Evolutionary conservation across 2,329 filamentous ascomycete genomes (phyloP), one percentile per base, ranked within the genome.

Genomic region (Epichloe baconii): DNA sequence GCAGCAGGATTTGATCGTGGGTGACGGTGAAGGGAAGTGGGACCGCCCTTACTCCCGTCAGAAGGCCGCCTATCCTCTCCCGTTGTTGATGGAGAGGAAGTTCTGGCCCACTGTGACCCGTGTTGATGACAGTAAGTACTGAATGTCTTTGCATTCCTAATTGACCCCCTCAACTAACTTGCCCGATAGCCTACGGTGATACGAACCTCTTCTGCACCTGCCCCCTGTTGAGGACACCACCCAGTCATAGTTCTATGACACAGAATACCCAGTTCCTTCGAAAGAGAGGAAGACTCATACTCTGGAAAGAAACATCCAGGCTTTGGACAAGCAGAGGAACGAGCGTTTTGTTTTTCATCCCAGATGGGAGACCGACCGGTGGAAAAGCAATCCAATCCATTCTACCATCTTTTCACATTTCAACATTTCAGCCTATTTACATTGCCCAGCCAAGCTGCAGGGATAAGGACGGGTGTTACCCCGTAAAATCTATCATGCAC

Each of bases 171-270:
- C 2, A 26, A 38, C 53, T 55, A 48, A 58, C 44, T 31, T 21
- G n/a, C 3, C 40, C 48, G 41, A 35, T 59, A 91, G 87, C 87
- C 12, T 95, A 88, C 62, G 90, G 90, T 53, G 90, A 96, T 64
- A 79, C 84, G 62, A 95, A 96, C 71, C 79, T 96, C 54, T 95
- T 95, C 77, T 96, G 90, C 75, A 94, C 88, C 10, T 96, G 90
- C 66, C 85, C 87, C 88, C 90, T 0, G 86, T 95, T 7, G 86
- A 88, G 67, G 75, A 78, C 57, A 77, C 74, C 15, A 76, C 56
- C 5, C 51, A 52, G 19, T 56, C 50, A 49, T 51, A 43, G 51
- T 4, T 10, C 4, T 8, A 40, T 10, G 44, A 17, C 21, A 44
- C n/a, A 12, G 19, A 4, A 37, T 35, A 40, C 14, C 31, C 15